Conservation (phyloP, 192 early-diverging fungal species). For the Neocallimastix lanati region DNA sequence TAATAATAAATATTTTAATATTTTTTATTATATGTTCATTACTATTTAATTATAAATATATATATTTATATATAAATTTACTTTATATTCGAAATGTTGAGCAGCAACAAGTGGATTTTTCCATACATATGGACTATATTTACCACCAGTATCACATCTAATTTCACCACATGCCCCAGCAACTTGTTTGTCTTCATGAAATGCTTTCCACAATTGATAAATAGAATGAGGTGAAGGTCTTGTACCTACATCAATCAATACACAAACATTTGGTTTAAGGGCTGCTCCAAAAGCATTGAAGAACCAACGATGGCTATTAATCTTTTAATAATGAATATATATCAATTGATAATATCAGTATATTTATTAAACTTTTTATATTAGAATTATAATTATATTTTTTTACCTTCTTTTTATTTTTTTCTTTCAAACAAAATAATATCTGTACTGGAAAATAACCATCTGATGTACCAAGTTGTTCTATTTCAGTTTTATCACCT, state of each 20-base stretch:
- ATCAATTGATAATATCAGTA: no score
- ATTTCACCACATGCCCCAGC: slow-evolving; percentile 77
- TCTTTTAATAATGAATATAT: no score
- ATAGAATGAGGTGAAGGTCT: slow-evolving; percentile 45
- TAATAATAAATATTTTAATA: not conserved
- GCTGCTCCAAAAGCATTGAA: slow-evolving; percentile 38
- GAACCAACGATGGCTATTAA: slow-evolving; percentile 43
- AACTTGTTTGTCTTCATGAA: slow-evolving; percentile 47
- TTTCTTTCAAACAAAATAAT: slow-evolving; percentile 59
- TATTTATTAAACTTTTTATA: no score
- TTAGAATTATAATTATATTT: no score
- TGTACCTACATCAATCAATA: slow-evolving; percentile 61
- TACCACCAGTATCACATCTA: slow-evolving; percentile 40
- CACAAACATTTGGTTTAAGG: slow-evolving; percentile 34
- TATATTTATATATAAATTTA: no score
- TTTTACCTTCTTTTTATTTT: slow-evolving; percentile 41
- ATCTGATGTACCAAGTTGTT: slow-evolving; percentile 24
- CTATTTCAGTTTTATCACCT: slow-evolving; percentile 31
- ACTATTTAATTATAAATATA: no score
- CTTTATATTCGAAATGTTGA: slow-evolving; percentile 70
- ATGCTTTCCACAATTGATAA: slow-evolving; percentile 64
- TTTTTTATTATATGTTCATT: slow-evolving; percentile 10
- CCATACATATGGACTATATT: slow-evolving; percentile 28
- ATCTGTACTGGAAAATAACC: slow-evolving; percentile 53
- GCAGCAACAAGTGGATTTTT: slow-evolving; percentile 50